phyloP scores from a whole-genome alignment of 225 moss, liverwort and hornwort species.

The Anthoceros angustus region DNA sequence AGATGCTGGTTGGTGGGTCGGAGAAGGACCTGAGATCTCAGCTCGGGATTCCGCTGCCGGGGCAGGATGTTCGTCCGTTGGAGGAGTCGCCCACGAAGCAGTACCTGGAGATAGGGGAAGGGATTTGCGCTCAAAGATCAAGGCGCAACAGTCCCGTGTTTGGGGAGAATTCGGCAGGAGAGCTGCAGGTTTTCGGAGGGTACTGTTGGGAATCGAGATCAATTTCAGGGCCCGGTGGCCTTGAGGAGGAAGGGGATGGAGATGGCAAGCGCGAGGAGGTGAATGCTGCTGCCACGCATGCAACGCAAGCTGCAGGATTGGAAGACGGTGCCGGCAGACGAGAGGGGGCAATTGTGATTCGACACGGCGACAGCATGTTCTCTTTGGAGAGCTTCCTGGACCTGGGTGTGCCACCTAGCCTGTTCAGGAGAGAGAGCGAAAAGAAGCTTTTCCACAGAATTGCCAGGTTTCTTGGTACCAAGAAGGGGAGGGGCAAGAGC shows the following conservation, averaged over 20 bases:
- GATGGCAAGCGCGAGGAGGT: background rate
- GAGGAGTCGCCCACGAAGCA: background rate
- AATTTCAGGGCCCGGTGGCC: background rate
- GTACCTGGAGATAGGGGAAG: background rate
- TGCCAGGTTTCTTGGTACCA: slow-evolving; percentile 2
- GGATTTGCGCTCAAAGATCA: background rate
- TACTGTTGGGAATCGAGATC: background rate
- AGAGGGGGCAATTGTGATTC: background rate
- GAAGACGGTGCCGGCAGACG: background rate
- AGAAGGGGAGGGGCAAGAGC: background rate
- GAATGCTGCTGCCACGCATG: background rate
- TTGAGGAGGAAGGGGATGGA: background rate
- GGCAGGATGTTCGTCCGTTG: background rate
- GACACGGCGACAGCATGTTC: background rate
- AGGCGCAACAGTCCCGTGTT: background rate
- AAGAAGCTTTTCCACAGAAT: background rate
- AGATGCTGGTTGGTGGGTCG: background rate
- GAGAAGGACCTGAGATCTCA: background rate
- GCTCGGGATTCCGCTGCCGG: background rate
- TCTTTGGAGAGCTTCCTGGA: background rate
- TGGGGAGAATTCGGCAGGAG: background rate
- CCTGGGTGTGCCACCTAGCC: background rate
- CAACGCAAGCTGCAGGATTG: background rate
- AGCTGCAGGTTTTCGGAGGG: background rate
- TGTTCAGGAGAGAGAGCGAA: background rate